Evolutionary conservation across 495 filamentous ascomycete species (phyloP).

Genomic region (Amorphotheca resinae): DNA sequence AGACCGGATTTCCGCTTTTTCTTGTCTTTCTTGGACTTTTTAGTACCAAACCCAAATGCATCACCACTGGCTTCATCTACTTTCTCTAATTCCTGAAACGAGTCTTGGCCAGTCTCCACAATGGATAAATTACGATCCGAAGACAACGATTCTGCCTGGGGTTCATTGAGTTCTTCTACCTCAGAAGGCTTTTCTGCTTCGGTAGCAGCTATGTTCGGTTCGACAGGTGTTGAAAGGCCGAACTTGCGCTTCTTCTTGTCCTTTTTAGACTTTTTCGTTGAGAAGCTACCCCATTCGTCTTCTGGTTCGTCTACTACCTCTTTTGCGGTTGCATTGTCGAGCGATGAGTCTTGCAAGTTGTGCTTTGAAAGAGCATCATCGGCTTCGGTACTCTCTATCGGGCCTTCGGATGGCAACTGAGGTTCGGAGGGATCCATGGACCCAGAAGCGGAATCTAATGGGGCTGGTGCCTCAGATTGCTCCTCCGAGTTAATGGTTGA

Average conservation of each 20-base stretch:
- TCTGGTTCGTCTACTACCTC: conserved; percentile 1
- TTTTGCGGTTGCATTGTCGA: background rate
- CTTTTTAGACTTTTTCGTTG: conserved; percentile 18
- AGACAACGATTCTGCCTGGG: background rate
- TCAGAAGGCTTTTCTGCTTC: background rate
- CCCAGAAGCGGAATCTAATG: conserved; percentile 5
- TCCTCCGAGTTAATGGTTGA: background rate
- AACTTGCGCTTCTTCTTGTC: conserved; percentile 19
- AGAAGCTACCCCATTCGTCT: conserved; percentile 7
- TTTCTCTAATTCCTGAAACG: no score
- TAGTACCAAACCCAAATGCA: conserved; percentile 7
- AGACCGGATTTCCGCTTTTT: conserved; percentile 11
- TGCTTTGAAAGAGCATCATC: background rate
- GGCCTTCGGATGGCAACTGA: background rate
- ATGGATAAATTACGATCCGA: background rate
- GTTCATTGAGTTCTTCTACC: background rate
- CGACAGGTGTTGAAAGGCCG: conserved; percentile 6
- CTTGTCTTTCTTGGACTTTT: conserved; percentile 22
- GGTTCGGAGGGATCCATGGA: no score
- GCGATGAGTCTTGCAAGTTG: background rate
- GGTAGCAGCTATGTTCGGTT: background rate
- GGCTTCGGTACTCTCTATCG: background rate
- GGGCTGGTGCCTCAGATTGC: conserved; percentile 4
- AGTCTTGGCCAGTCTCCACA: background rate
- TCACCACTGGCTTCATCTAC: conserved; percentile 5